phyloP scores from a whole-genome alignment of 2,329 filamentous ascomycete genomes.

The Claviceps maximensis region DNA sequence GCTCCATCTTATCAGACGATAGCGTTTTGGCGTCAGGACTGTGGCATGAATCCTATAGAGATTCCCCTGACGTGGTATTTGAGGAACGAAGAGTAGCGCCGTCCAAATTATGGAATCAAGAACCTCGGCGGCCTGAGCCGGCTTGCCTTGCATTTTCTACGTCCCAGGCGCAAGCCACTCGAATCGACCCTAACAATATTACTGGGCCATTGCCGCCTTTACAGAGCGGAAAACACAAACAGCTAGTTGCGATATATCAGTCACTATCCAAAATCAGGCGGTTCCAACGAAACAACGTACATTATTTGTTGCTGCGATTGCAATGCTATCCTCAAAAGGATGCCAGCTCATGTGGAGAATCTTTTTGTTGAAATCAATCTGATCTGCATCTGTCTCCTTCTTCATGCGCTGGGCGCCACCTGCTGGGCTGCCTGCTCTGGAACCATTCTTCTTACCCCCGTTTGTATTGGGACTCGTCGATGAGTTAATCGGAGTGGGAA shows the following conservation, averaged over 20 bases:
- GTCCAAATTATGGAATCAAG: neutral
- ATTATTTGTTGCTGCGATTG: slow-evolving; percentile 98
- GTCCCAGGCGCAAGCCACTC: neutral
- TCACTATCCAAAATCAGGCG: neutral
- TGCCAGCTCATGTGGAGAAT: slow-evolving; percentile 99
- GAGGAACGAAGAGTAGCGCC: neutral
- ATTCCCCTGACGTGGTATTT: neutral
- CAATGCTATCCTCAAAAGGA: slow-evolving; percentile 98
- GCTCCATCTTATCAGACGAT: neutral
- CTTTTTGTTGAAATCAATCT: slow-evolving; percentile 99
- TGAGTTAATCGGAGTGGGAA: slow-evolving; percentile 90
- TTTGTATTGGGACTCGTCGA: slow-evolving; percentile 60
- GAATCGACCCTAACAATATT: neutral
- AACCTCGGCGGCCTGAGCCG: neutral
- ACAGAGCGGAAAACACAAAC: slow-evolving; percentile 69
- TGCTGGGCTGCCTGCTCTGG: slow-evolving; percentile 77
- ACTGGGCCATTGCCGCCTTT: slow-evolving; percentile 12
- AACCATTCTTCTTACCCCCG: slow-evolving; percentile 74
- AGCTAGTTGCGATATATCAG: slow-evolving; percentile 33
- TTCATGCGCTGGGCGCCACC: slow-evolving; percentile 77
- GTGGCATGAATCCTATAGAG: slow-evolving; percentile 1
- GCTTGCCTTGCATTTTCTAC: neutral
- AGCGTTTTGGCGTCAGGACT: neutral
- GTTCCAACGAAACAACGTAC: slow-evolving; percentile 42
- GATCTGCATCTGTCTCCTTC: slow-evolving; percentile 97